Conservation (phyloP, 371 early-diverging fungal species). For the Cokeromyces recurvatus region DNA sequence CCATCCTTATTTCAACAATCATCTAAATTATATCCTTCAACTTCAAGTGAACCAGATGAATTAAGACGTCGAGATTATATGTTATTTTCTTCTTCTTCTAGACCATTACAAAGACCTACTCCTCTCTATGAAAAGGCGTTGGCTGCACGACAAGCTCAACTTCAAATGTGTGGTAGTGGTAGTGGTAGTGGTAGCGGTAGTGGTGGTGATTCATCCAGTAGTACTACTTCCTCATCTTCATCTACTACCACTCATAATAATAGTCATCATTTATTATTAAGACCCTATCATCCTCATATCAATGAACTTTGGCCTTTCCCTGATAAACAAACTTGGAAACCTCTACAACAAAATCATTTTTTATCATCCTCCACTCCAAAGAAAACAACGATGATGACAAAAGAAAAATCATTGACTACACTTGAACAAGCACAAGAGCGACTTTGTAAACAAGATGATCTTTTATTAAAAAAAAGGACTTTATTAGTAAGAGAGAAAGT, state of each 20-base stretch:
- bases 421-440: constrained; percentile 39
- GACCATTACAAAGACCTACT: constrained; percentile 24
- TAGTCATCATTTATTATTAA: too few relatives aligned
- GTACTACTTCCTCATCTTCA: constrained; percentile 12
- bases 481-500: too few relatives aligned
- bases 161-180: constrained; percentile 22
- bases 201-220: not conserved
- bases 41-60: constrained; percentile 42
- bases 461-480: not conserved
- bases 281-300: too few relatives aligned
- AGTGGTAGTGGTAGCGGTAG: not conserved
- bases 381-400: too few relatives aligned
- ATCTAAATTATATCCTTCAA: too few relatives aligned
- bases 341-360: not conserved
- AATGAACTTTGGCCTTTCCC: constrained; percentile 15
- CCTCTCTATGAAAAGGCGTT: constrained; percentile 41
- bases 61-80: constrained; percentile 19
- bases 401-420: constrained; percentile 8
- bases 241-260: too few relatives aligned
- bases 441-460: constrained; percentile 12
- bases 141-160: constrained; percentile 36
- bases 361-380: constrained; percentile 1
- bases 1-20: too few relatives aligned
- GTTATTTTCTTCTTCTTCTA: constrained; percentile 25
- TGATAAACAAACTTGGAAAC: constrained; percentile 11